These are phyloP conservation scores for Suillus occidentalis DNA, from an alignment of 768 basidiomycete genomes.

Conservation along the genomic window DNA sequence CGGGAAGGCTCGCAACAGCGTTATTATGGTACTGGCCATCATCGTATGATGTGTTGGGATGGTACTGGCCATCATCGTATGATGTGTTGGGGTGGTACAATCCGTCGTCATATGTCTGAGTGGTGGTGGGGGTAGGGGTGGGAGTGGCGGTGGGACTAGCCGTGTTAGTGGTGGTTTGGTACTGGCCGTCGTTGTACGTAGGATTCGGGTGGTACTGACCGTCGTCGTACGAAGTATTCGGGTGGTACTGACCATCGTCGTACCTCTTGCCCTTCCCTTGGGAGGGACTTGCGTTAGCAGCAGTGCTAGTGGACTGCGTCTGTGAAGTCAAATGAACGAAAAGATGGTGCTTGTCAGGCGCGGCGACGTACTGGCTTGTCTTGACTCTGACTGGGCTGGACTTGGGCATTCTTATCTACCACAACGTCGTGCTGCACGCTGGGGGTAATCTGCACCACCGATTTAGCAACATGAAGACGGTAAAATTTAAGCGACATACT, in stretches of 20 bases:
- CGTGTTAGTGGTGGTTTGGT: constrained; percentile 11
- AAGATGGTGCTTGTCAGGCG: neutral
- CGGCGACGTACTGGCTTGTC: neutral
- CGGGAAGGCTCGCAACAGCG: neutral
- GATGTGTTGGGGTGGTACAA: constrained; percentile 11
- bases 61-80: constrained; percentile 12
- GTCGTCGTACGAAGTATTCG: constrained; percentile 15
- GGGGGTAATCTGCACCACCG: neutral
- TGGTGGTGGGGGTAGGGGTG: neutral
- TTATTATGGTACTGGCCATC: constrained; percentile 8
- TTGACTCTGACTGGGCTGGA: neutral
- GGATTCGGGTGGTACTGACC: constrained; percentile 18
- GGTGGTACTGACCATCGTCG: constrained; percentile 18
- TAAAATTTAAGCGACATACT: neutral
- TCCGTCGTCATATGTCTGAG: constrained; percentile 9
- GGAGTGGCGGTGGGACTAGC: neutral
- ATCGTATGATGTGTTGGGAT: constrained; percentile 1
- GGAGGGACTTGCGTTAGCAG: neutral
- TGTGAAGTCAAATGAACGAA: neutral
- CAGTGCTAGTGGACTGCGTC: neutral
- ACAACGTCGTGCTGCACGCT: neutral
- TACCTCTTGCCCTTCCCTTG: constrained; percentile 4
- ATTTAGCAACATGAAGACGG: neutral
- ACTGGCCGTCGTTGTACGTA: constrained; percentile 20
- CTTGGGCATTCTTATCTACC: neutral